Evolutionary conservation across 495 filamentous ascomycete species (phyloP).

Genomic region (Jackrogersella multiformis): DNA sequence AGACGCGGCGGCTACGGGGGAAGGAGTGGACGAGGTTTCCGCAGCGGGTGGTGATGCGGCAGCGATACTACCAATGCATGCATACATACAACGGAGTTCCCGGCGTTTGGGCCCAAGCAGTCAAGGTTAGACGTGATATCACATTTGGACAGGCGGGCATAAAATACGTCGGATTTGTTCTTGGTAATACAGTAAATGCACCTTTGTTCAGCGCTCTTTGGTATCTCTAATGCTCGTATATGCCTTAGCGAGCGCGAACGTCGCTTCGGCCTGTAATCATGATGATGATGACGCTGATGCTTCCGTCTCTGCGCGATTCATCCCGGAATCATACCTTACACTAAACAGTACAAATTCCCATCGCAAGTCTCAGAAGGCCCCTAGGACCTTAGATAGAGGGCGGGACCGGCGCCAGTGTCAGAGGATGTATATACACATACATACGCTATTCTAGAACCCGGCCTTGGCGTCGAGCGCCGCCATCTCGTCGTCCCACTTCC

Average conservation of each 20-base stretch:
- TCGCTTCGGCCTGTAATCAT: conserved; percentile 24
- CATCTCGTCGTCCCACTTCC: conserved; percentile 61
- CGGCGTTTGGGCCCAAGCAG: conserved; percentile 34
- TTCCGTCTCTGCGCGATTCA: conserved; percentile 21
- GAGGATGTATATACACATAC: not conserved
- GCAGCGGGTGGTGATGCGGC: conserved; percentile 54
- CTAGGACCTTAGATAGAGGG: too few relatives aligned
- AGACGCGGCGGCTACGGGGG: conserved; percentile 57
- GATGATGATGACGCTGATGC: not conserved
- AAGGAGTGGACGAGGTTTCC: conserved; percentile 53
- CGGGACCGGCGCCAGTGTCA: not conserved
- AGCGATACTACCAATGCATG: conserved; percentile 25
- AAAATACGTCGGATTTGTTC: not conserved
- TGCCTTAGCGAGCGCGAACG: not conserved
- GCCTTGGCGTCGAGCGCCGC: conserved; percentile 48
- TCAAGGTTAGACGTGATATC: conserved; percentile 30
- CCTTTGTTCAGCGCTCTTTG: conserved; percentile 18
- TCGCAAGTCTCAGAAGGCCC: not conserved
- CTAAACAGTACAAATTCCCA: conserved; percentile 8
- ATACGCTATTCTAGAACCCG: not conserved
- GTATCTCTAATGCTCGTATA: conserved; percentile 36
- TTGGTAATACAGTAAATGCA: conserved; percentile 16
- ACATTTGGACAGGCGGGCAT: conserved; percentile 15
- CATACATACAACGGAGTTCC: conserved; percentile 29
- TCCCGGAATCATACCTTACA: conserved; percentile 14